Conservation (phyloP, 1,139 yeast species). For the Candida glucosophila region DNA sequence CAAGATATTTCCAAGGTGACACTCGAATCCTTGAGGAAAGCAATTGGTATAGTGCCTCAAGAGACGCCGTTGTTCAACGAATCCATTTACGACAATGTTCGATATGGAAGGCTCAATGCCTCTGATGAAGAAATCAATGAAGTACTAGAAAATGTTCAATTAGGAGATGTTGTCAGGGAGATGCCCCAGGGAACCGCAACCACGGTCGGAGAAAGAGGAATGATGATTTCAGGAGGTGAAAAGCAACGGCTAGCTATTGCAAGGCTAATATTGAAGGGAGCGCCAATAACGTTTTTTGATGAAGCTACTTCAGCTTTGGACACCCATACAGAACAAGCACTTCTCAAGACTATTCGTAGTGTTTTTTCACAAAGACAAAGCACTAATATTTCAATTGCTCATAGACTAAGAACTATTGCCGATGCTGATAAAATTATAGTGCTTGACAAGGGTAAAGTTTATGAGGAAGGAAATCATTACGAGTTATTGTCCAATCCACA, state of each 20-base stretch:
- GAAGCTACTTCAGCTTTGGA: slow-evolving; percentile 97
- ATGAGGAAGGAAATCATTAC: slow-evolving; percentile 80
- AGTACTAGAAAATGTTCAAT: slow-evolving; percentile 63
- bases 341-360: slow-evolving; percentile 61
- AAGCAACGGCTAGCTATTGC: slow-evolving; percentile 94
- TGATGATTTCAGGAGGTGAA: slow-evolving; percentile 99
- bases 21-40: slow-evolving; percentile 62
- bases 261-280: slow-evolving; percentile 68
- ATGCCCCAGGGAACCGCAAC: slow-evolving; percentile 82
- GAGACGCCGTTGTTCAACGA: slow-evolving; percentile 96
- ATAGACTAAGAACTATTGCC: slow-evolving; percentile 85
- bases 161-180: slow-evolving; percentile 53
- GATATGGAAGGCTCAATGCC: slow-evolving; percentile 78
- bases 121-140: slow-evolving; percentile 59
- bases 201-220: slow-evolving; percentile 94
- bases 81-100: slow-evolving; percentile 74
- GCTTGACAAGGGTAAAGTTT: slow-evolving; percentile 65
- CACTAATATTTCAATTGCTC: slow-evolving; percentile 90
- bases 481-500: slow-evolving; percentile 43
- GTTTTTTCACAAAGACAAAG: slow-evolving; percentile 49
- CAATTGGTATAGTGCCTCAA: slow-evolving; percentile 93
- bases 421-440: slow-evolving; percentile 93
- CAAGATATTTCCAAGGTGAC: slow-evolving; percentile 77
- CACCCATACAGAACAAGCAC: slow-evolving; percentile 87
- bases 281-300: slow-evolving; percentile 90